Conservation (phyloP, 2,329 filamentous ascomycete species). For the Ampelomyces quisqualis region DNA sequence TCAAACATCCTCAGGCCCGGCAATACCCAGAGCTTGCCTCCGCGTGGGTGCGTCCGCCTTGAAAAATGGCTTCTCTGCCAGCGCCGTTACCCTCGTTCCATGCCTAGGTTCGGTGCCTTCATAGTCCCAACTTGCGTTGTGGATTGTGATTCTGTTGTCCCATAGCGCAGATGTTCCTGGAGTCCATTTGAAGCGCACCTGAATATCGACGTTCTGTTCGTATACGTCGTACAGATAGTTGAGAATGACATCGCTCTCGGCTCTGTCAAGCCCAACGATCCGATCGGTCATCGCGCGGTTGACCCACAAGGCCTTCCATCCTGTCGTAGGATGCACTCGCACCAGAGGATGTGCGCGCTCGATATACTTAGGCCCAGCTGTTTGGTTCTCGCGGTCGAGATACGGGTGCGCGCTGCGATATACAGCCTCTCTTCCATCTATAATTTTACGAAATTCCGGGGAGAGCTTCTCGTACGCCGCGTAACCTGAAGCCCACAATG, state of each 20-base stretch:
- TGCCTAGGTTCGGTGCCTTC: slow-evolving; percentile 66
- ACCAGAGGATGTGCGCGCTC: slow-evolving; percentile 69
- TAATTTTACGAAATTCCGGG: slow-evolving; percentile 67
- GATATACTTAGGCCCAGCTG: slow-evolving; percentile 63
- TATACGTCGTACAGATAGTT: slow-evolving; percentile 68
- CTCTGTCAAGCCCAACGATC: slow-evolving; percentile 68
- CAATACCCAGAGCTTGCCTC: slow-evolving; percentile 64
- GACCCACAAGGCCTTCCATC: slow-evolving; percentile 73
- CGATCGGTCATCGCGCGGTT: slow-evolving; percentile 68
- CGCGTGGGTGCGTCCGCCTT: slow-evolving; percentile 64
- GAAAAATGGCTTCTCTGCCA: slow-evolving; percentile 72
- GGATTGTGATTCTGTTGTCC: slow-evolving; percentile 74
- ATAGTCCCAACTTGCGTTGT: slow-evolving; percentile 75
- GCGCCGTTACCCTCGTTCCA: slow-evolving; percentile 68
- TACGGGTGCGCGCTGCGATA: slow-evolving; percentile 68
- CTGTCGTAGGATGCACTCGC: slow-evolving; percentile 69
- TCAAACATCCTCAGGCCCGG: slow-evolving; percentile 58
- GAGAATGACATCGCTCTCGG: slow-evolving; percentile 68
- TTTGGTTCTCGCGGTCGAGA: slow-evolving; percentile 63
- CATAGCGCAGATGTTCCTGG: slow-evolving; percentile 66
- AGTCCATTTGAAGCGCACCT: slow-evolving; percentile 71
- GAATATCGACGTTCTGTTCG: slow-evolving; percentile 69
- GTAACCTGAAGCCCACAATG: slow-evolving; percentile 70
- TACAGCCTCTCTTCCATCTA: slow-evolving; percentile 66
- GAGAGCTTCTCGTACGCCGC: slow-evolving; percentile 72